phyloP scores from a whole-genome alignment of 2,329 filamentous ascomycete genomes.

The Fusarium papillatum region DNA sequence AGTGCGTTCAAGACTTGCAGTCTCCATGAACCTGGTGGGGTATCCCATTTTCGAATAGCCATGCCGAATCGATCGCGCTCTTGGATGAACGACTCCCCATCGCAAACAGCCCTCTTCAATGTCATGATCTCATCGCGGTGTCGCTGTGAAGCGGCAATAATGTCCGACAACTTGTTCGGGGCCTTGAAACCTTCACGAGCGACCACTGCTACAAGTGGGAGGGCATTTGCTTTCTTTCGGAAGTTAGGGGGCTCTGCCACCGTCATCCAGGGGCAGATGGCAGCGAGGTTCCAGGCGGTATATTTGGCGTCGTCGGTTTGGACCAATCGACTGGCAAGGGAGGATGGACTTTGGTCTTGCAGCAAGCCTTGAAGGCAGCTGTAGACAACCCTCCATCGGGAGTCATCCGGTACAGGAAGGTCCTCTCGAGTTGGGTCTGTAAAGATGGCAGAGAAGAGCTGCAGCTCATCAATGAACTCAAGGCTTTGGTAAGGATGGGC shows the following conservation, averaged over 20 bases:
- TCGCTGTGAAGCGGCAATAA: slow-evolving; percentile 75
- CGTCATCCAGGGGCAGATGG: slow-evolving; percentile 80
- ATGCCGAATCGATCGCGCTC: slow-evolving; percentile 79
- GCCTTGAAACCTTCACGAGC: slow-evolving; percentile 84
- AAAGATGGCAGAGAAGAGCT: slow-evolving; percentile 81
- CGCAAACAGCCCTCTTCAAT: slow-evolving; percentile 68
- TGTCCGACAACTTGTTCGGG: slow-evolving; percentile 79
- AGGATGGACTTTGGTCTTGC: slow-evolving; percentile 57
- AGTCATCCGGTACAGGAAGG: slow-evolving; percentile 68
- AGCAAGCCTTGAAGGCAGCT: slow-evolving; percentile 69
- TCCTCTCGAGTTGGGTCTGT: slow-evolving; percentile 72
- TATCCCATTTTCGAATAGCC: slow-evolving; percentile 80
- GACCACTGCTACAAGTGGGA: slow-evolving; percentile 64
- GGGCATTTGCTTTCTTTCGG: slow-evolving; percentile 63
- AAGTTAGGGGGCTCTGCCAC: slow-evolving; percentile 55
- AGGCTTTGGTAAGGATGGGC: slow-evolving; percentile 73
- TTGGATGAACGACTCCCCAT: slow-evolving; percentile 58
- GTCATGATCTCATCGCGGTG: slow-evolving; percentile 74
- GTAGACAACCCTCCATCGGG: slow-evolving; percentile 75
- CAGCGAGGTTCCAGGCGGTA: slow-evolving; percentile 81
- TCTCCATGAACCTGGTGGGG: slow-evolving; percentile 74
- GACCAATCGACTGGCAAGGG: slow-evolving; percentile 68
- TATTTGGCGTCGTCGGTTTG: slow-evolving; percentile 76
- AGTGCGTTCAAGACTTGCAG: slow-evolving; percentile 78
- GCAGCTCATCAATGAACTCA: slow-evolving; percentile 74